Evolutionary conservation across 768 basidiomycete species (phyloP).

Genomic region (Cystobasidium ongulense): DNA sequence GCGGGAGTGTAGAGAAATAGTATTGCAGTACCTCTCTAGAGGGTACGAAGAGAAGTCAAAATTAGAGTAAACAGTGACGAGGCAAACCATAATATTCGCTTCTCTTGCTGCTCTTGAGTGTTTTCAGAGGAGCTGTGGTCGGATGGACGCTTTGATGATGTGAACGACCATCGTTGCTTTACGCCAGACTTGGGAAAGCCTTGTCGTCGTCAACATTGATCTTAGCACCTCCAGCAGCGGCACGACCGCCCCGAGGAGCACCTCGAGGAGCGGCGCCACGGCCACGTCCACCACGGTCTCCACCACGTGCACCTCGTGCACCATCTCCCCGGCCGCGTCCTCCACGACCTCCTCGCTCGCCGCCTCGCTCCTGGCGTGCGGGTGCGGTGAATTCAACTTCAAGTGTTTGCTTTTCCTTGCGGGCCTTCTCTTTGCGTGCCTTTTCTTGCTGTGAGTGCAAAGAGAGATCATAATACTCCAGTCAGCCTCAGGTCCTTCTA

Average conservation of each 20-base stretch:
- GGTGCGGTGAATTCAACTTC: conserved; percentile 88
- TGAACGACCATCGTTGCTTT: conserved; percentile 11
- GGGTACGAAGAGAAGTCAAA: not conserved
- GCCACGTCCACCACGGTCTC: conserved; percentile 48
- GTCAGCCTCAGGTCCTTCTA: not conserved
- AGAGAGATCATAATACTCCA: not conserved
- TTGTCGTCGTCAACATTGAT: conserved; percentile 38
- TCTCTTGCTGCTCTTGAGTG: not conserved
- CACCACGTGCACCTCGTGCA: conserved; percentile 47
- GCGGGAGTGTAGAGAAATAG: not conserved
- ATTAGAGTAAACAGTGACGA: not conserved
- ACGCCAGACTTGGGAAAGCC: conserved; percentile 43
- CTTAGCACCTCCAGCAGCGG: conserved; percentile 31
- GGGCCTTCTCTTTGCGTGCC: conserved; percentile 52
- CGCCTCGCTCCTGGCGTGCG: conserved; percentile 53
- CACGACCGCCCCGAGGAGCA: conserved; percentile 29
- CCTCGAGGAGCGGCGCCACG: conserved; percentile 24
- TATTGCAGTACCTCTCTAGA: not conserved
- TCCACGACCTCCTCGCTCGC: conserved; percentile 53
- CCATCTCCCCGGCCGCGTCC: conserved; percentile 47
- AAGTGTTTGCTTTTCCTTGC: conserved; percentile 77
- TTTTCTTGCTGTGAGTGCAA: conserved; percentile 3
- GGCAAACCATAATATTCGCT: not conserved
- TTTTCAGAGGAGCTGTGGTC: not conserved
- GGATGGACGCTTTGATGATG: not conserved